These are phyloP conservation scores for Naganishia vishniacii DNA, from an alignment of 768 basidiomycete genomes.

Conservation along the genomic window DNA sequence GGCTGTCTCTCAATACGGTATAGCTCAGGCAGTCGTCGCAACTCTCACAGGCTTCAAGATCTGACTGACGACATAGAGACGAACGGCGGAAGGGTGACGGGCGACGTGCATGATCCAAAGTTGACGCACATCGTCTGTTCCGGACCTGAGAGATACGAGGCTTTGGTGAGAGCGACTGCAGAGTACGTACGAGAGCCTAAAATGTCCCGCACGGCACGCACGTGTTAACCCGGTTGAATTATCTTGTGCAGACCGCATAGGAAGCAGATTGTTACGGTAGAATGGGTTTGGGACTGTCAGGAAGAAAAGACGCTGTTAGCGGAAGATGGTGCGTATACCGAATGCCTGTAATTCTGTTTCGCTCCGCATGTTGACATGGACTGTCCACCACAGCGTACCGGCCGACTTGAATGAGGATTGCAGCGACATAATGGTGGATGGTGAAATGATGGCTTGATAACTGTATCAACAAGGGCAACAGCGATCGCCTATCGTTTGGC, in stretches of 20 bases:
- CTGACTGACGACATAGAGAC: constrained; percentile 52
- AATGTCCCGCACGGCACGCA: constrained; percentile 50
- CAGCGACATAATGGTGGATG: too few species aligned
- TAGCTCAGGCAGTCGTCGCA: background rate
- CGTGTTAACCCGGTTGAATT: constrained; percentile 34
- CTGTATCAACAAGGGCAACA: too few species aligned
- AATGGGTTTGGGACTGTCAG: constrained; percentile 70
- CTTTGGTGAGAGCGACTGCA: constrained; percentile 59
- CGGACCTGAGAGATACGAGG: constrained; percentile 63
- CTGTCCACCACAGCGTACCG: constrained; percentile 1
- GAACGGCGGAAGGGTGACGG: constrained; percentile 66
- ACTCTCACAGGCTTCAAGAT: constrained; percentile 53
- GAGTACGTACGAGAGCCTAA: constrained; percentile 64
- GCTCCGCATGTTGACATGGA: background rate
- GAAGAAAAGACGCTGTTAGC: constrained; percentile 78
- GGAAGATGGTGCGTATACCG: constrained; percentile 63
- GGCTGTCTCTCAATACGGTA: background rate
- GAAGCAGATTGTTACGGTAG: constrained; percentile 68
- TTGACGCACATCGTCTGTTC: constrained; percentile 82
- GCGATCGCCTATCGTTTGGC: too few species aligned
- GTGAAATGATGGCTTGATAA: too few species aligned
- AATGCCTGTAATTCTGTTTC: too few species aligned
- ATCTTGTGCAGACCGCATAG: constrained; percentile 62
- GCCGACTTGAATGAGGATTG: too few species aligned
- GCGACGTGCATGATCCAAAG: constrained; percentile 65